Evolutionary conservation across 2,329 filamentous ascomycete species (phyloP).

Genomic region (Aspergillus sp.): DNA sequence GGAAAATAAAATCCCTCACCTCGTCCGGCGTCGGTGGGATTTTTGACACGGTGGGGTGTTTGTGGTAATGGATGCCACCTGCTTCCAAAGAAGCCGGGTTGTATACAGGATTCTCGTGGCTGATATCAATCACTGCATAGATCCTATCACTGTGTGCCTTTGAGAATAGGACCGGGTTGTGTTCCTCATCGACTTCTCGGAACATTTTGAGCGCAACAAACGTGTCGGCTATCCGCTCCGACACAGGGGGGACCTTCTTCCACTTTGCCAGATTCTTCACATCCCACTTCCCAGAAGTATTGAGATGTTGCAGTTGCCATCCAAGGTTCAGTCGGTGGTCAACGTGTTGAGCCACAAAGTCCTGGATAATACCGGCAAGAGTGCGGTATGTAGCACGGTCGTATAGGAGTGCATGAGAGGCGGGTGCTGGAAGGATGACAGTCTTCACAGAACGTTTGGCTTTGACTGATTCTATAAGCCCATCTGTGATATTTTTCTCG

Average conservation of each 20-base stretch:
- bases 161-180: constrained; percentile 74
- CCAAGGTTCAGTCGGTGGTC: constrained; percentile 76
- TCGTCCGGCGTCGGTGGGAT: constrained; percentile 71
- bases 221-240: constrained; percentile 70
- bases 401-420: constrained; percentile 82
- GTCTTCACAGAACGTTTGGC: constrained; percentile 62
- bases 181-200: constrained; percentile 79
- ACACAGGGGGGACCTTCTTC: constrained; percentile 76
- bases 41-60: constrained; percentile 90
- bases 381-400: constrained; percentile 72
- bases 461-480: constrained; percentile 22
- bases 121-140: constrained; percentile 83
- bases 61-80: constrained; percentile 71
- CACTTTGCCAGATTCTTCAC: constrained; percentile 95
- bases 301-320: constrained; percentile 89
- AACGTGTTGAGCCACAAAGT: constrained; percentile 74
- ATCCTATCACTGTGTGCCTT: constrained; percentile 65
- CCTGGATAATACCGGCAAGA: constrained; percentile 76
- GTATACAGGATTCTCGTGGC: constrained; percentile 86
- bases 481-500: constrained; percentile 19
- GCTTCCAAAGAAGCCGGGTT: constrained; percentile 70
- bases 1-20: constrained; percentile 57
- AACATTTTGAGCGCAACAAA: constrained; percentile 94
- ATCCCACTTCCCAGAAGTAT: constrained; percentile 92
- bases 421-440: constrained; percentile 70